phyloP scores from a whole-genome alignment of 768 basidiomycete species.

The Boletus subparvulus region DNA sequence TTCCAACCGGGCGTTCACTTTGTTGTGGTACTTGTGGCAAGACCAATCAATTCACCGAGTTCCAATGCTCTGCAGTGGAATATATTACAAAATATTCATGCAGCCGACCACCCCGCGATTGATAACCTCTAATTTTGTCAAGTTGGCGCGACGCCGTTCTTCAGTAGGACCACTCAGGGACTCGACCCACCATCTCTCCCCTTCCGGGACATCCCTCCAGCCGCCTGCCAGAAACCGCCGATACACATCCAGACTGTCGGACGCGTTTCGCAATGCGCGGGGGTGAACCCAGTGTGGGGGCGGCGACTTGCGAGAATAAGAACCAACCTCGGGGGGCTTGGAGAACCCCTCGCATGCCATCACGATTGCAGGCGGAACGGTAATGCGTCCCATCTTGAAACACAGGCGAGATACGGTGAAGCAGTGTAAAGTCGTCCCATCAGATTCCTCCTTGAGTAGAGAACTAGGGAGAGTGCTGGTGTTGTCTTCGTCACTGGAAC shows the following conservation, averaged over 20 bases:
- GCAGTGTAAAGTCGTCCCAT: slow-evolving; percentile 56
- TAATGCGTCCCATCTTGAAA: slow-evolving; percentile 70
- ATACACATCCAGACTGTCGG: slow-evolving; percentile 32
- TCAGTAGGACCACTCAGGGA: slow-evolving; percentile 48
- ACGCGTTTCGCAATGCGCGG: slow-evolving; percentile 3
- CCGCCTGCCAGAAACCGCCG: slow-evolving; percentile 51
- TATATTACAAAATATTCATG: slow-evolving; percentile 1
- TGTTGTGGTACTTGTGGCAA: neutral
- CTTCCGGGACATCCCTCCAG: slow-evolving; percentile 57
- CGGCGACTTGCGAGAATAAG: slow-evolving; percentile 8
- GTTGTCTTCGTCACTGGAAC: neutral
- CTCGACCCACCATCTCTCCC: slow-evolving; percentile 63
- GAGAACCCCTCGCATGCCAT: slow-evolving; percentile 57
- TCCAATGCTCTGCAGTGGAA: neutral
- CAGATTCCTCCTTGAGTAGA: slow-evolving; percentile 8
- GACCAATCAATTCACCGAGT: neutral
- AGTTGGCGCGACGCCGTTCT: slow-evolving; percentile 23
- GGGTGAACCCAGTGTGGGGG: slow-evolving; percentile 16
- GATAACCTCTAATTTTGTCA: slow-evolving; percentile 9
- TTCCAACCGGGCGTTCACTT: too few species aligned
- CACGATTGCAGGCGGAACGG: slow-evolving; percentile 64
- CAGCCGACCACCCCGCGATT: slow-evolving; percentile 1
- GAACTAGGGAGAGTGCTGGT: neutral
- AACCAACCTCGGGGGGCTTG: slow-evolving; percentile 14
- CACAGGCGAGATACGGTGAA: slow-evolving; percentile 59